Evolutionary conservation across 768 basidiomycete genomes (phyloP), one percentile per base, ranked within the genome.

Genomic region (Infundibulicybe gibba): DNA sequence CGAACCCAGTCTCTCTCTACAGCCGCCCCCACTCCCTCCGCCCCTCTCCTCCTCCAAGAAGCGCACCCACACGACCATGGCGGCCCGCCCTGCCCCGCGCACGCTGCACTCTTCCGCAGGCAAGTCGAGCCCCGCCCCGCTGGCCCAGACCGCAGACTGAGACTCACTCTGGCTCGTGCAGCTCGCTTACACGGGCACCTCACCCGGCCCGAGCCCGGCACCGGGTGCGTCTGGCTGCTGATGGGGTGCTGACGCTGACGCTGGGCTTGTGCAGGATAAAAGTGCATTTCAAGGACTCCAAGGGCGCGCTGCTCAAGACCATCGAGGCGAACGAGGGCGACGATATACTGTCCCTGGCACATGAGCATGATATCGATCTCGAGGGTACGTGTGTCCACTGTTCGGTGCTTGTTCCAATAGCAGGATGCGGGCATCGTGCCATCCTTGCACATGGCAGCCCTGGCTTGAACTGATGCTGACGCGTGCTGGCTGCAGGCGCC

Each of bases 311-410:
- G n/a, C 72, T 97, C 37, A 90, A 87, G 67, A 94, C 87, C 0
- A 81, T 97, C 8, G 90, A 97, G 61, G 95, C 79, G 2, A 94
- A 87, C 62, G 93, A 94, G 58, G 97, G 94, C 10, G 95, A 99
- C 60, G 92, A 97, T 60, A 68, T 99, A 32, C 70, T 99, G 31
- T 83, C 84, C 17, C 73, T 99, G 45, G 94, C 94, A 5, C 94
- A 97, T 59, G 94, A 97, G 63, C 83, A 95, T 60, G 95, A 98
- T 56, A 81, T 99, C 45, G 95, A 98, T 61, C 74, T 97, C 15
- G 95, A 98, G 75, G 94, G 94, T 91, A 53, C 50, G 76, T 61
- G 31, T 32, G 44, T 20, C 34, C n/a, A 21, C 34, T 15, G 9
- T 32, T 40, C 40, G 40, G 39, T 5, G 9, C 13, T 16, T 16